Evolutionary conservation across 352 stramenopile genomes (phyloP).

Genomic region (Pythium phragmitis): DNA sequence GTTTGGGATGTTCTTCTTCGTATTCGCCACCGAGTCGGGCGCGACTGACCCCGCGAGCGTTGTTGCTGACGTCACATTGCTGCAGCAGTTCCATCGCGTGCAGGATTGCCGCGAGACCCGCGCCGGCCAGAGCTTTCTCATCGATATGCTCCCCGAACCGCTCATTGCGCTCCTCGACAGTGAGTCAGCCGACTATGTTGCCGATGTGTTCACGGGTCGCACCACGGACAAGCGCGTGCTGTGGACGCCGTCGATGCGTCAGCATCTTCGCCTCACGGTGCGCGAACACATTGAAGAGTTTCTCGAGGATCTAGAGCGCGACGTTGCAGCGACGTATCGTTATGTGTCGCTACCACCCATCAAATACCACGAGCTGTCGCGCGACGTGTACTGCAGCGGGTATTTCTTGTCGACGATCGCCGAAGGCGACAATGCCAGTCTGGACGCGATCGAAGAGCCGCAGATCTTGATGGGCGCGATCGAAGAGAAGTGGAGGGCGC

Average conservation of each 20-base stretch:
- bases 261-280: conserved; percentile 72
- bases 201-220: conserved; percentile 57
- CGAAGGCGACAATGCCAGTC: conserved; percentile 43
- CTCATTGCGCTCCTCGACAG: conserved; percentile 68
- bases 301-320: conserved; percentile 48
- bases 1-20: conserved; percentile 74
- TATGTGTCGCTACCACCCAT: conserved; percentile 72
- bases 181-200: conserved; percentile 61
- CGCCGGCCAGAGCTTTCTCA: conserved; percentile 58
- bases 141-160: conserved; percentile 71
- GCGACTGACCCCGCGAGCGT: conserved; percentile 39
- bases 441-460: conserved; percentile 72
- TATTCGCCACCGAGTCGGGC: conserved; percentile 40
- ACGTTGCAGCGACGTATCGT: conserved; percentile 51
- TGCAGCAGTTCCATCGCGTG: conserved; percentile 64
- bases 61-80: conserved; percentile 53
- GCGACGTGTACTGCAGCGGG: conserved; percentile 73
- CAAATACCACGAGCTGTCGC: conserved; percentile 66
- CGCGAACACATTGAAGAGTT: conserved; percentile 75
- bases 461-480: conserved; percentile 76
- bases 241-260: conserved; percentile 68
- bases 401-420: conserved; percentile 75
- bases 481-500: conserved; percentile 72
- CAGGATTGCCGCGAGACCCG: conserved; percentile 50
- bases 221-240: conserved; percentile 63